Evolutionary conservation across 257 asterid genomes (phyloP), one percentile per base, ranked within the genome.

Genomic region (Solanum sejunctum): DNA sequence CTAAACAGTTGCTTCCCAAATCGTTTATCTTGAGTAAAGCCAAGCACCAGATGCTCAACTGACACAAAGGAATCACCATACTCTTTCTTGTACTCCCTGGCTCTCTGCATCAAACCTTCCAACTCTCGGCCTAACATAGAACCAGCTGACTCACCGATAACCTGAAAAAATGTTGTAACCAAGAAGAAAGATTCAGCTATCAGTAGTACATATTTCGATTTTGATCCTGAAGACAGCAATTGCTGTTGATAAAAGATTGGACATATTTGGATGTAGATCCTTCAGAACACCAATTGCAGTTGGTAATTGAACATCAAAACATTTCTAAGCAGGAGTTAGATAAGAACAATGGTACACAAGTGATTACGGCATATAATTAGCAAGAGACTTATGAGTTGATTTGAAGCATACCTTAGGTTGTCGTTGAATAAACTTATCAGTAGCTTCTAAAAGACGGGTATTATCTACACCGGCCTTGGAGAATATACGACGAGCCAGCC

Each of bases 31-130:
- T 92, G 89, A 16, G 86, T 55, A 86, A 92, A 95, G 69, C 93
- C 98, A 66, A 97, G 97, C 89, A 97, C 95, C 84, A 97, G 89
- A 95, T 97, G 99, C 90, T 97, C 99, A 73, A 94, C 98, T 5
- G 99, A 94, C 61, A 97, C 91, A 89, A 87, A 95, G 41, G 98
- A 94, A 92, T 97, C 99, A 54, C 94, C 93, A 52, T 89, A 94
- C 73, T 95, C 98, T 90, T 93, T 97, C 93, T 91, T 95, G 90
- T 83, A 90, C 56, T 94, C 95, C 90, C 97, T 92, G 61, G 98
- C 99, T 81, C 97, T 92, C 90, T 92, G 96, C 78, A 97, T 89
- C 84, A 97, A 88, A 32, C 89, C 94, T 87, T 95, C 98, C 84
- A 97, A 87, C 82, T 95, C 98, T 66, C 98, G 90, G 51, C 99